phyloP scores from a whole-genome alignment of 495 filamentous ascomycete species.

The Penicillium bialowiezense region DNA sequence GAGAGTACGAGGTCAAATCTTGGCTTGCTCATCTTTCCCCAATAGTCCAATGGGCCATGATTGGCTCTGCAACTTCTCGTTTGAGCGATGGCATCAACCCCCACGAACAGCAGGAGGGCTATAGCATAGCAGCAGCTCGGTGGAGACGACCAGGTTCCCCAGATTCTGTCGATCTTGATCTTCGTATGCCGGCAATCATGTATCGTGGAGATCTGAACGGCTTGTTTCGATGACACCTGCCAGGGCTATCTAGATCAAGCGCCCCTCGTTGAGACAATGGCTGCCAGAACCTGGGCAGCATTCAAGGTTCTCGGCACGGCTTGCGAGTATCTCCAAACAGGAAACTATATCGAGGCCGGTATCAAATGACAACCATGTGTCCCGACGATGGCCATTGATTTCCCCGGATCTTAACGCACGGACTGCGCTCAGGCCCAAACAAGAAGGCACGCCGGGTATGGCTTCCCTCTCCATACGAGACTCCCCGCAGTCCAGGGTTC shows the following conservation, averaged over 20 bases:
- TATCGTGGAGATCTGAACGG: not conserved
- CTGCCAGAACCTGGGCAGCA: no score
- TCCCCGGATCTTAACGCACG: not conserved
- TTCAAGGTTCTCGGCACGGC: not conserved
- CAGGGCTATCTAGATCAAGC: no score
- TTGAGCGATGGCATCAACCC: no score
- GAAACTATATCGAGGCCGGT: not conserved
- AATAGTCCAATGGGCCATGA: not conserved
- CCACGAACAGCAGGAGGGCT: no score
- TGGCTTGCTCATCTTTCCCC: not conserved
- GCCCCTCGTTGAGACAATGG: no score
- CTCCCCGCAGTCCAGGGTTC: not conserved
- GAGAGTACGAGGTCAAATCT: not conserved
- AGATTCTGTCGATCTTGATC: constrained; percentile 6
- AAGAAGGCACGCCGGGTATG: not conserved
- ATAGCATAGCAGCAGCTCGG: not conserved
- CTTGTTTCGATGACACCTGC: not conserved
- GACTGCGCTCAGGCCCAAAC: not conserved
- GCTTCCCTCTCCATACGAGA: not conserved
- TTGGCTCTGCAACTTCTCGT: not conserved
- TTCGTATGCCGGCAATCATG: not conserved
- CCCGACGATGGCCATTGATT: not conserved
- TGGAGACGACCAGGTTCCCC: constrained; percentile 1
- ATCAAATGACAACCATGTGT: not conserved
- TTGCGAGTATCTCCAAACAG: not conserved